Percentiles rank a stretch among this genome's conserved stretches.
Conservation (phyloP, 305 asterid genomes). For the Withania somnifera region DNA sequence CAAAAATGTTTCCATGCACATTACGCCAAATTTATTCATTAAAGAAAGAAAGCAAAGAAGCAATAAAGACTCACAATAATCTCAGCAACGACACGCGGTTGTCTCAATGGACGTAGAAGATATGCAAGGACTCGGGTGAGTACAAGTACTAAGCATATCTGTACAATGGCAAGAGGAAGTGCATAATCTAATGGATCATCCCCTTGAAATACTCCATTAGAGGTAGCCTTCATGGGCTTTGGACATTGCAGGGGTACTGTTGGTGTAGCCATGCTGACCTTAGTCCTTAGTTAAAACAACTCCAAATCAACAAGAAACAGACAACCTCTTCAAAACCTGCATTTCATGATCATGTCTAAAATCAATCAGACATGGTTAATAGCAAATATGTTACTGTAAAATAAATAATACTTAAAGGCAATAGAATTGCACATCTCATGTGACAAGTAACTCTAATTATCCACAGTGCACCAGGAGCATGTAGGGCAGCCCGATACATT, state of each 20-base stretch:
- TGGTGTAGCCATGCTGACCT: background rate
- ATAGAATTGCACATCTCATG: background rate
- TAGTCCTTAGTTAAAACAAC: slow-evolving; percentile 8
- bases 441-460: background rate
- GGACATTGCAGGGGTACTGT: slow-evolving; percentile 28
- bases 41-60: background rate
- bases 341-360: background rate
- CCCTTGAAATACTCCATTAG: slow-evolving; percentile 77
- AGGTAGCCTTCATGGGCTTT: slow-evolving; percentile 69
- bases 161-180: slow-evolving; percentile 67
- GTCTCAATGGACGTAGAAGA: slow-evolving; percentile 61
- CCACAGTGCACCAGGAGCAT: background rate
- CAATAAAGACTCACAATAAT: slow-evolving; percentile 45
- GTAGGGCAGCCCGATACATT: no score
- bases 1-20: background rate
- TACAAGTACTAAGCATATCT: slow-evolving; percentile 54
- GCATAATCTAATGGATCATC: slow-evolving; percentile 64
- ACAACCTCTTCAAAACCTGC: slow-evolving; percentile 26
- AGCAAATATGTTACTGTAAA: background rate
- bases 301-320: slow-evolving; percentile 10
- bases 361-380: no score
- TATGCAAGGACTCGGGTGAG: slow-evolving; percentile 57
- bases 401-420: background rate
- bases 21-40: background rate
- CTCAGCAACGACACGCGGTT: slow-evolving; percentile 87